Evolutionary conservation across 257 asterid species (phyloP).

Genomic region (Jasminum sambac): DNA sequence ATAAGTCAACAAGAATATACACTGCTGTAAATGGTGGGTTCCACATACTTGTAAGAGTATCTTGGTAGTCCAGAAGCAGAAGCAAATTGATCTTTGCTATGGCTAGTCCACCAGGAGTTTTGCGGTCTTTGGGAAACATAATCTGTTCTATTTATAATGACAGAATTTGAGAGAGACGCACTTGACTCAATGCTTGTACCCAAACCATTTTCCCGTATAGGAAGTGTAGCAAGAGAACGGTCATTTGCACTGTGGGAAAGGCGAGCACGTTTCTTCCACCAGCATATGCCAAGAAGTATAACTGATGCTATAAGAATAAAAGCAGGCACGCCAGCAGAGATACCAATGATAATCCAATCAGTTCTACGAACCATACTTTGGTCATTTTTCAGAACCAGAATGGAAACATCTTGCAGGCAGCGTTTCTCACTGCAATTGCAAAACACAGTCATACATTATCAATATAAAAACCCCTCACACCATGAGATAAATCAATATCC

Average conservation of each 20-base stretch:
- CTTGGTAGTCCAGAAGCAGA: slow-evolving; percentile 74
- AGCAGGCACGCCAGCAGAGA: slow-evolving; percentile 72
- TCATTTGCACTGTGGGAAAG: slow-evolving; percentile 50
- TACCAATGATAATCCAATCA: slow-evolving; percentile 77
- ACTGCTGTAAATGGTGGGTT: slow-evolving; percentile 8
- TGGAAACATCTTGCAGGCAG: slow-evolving; percentile 57
- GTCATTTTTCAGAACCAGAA: slow-evolving; percentile 37
- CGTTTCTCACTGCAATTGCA: slow-evolving; percentile 33
- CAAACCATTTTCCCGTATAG: slow-evolving; percentile 79
- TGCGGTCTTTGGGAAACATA: slow-evolving; percentile 42
- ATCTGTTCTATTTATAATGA: slow-evolving; percentile 35
- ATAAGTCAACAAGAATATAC: not conserved
- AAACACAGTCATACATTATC: not conserved
- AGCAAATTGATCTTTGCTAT: slow-evolving; percentile 52
- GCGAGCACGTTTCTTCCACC: slow-evolving; percentile 61
- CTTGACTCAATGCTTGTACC: slow-evolving; percentile 62
- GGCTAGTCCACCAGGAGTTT: slow-evolving; percentile 72
- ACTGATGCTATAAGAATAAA: slow-evolving; percentile 73
- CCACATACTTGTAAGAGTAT: slow-evolving; percentile 84
- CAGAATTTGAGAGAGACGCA: slow-evolving; percentile 59
- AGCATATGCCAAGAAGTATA: slow-evolving; percentile 56
- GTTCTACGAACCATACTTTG: slow-evolving; percentile 66
- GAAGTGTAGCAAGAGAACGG: slow-evolving; percentile 56
- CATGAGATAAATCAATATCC: not conserved
- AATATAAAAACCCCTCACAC: not conserved